These are phyloP conservation scores for Chlorella vulgaris DNA, from an alignment of 139 green algal species.

Conservation along the genomic window DNA sequence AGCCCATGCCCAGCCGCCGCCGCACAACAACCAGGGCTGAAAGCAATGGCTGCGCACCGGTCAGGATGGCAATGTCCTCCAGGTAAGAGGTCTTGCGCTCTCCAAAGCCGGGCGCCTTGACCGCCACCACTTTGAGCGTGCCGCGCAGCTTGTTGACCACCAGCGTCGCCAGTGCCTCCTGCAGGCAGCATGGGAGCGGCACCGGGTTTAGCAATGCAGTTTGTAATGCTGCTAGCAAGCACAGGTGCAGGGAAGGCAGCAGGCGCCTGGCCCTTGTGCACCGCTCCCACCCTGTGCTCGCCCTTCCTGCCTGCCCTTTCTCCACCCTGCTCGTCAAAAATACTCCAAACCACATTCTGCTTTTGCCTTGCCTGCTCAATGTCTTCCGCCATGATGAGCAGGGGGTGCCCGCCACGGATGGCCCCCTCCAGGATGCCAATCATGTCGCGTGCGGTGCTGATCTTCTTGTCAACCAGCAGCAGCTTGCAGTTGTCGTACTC, in stretches of 20 bases:
- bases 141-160: conserved; percentile 99
- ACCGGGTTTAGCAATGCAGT: no score
- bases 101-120: conserved; percentile 99
- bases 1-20: no score
- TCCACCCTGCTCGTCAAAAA: no score
- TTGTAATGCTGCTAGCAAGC: no score
- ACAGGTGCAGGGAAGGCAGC: no score
- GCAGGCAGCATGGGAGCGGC: no score
- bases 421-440: conserved; percentile 92
- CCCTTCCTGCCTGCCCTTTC: no score
- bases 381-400: conserved; percentile 99
- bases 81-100: conserved; percentile 98
- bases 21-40: no score
- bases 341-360: not conserved
- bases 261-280: no score
- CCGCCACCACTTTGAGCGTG: conserved; percentile 87
- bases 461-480: conserved; percentile 99
- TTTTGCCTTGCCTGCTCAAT: conserved; percentile 77
- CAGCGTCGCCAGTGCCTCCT: conserved; percentile 98
- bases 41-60: conserved; percentile 65
- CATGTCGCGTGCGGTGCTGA: conserved; percentile 95
- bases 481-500: conserved; percentile 91
- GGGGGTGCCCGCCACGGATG: conserved; percentile 92
- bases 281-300: no score
- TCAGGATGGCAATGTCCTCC: conserved; percentile 99